Base-by-base conservation (phyloP, 345 rosid genomes). In the Trapa incisa region DNA sequence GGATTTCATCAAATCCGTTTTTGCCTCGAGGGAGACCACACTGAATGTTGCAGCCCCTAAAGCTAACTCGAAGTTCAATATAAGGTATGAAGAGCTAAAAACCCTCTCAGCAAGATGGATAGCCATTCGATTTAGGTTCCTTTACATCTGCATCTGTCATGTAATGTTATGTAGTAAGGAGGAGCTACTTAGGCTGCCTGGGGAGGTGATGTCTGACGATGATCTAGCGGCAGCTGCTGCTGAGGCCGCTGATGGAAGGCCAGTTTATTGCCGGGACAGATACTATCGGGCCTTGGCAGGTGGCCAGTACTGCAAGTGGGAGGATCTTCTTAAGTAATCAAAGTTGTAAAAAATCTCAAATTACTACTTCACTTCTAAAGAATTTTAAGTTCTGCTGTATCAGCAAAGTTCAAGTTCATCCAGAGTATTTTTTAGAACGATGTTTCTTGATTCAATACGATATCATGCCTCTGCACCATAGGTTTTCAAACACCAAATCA, bases 221-320 rank as follows among this genome's bases (percentile, higher is more conserved):
- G 91, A 87, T 70, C 67, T 90, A 52, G 98, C 98, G 48, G 96
- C 88, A 2, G 97, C 97, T 0, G 98, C 98, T 0, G 97, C 98
- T 5, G 86, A 93, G 80, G 97, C 98, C 69, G 98, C 97, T 13
- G 89, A 86, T 72, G 98, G 98, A 71, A 83, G 98, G 76, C 98
- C 97, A 1, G 98, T 87, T 13, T 90, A 93, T 75, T 93, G 98
- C 83, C 83, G 97, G 73, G 98, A 93, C 71, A 86, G 98, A 70
- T 87, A 75, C 75, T 93, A 93, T 73, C 97, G 92, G 13, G 98
- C 96, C 41, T 78, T 93, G 72, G 98, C 98, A 0, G 98, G 98
- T 54, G 97, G 98, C 41, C 96, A 93, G 70, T 93, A 93, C 86
- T 93, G 97, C 91, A 93, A 93, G 77, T 88, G 96, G 98, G 97